Evolutionary conservation across 495 filamentous ascomycete genomes (phyloP).

Genomic region (Xylaria sp.): DNA sequence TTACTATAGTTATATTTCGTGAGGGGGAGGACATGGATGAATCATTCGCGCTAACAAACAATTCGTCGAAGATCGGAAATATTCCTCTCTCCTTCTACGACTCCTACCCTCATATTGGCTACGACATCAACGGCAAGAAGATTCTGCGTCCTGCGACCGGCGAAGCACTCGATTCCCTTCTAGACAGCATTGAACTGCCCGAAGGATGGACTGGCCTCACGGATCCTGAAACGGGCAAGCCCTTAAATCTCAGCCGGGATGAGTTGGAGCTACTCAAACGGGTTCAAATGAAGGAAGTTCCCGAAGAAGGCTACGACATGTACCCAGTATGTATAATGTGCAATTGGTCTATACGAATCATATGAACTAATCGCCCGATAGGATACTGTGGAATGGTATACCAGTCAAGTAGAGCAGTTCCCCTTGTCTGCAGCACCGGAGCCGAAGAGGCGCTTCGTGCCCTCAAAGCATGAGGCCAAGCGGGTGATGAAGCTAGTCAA

Average conservation of each 20-base stretch:
- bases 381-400: slow-evolving; percentile 92
- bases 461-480: slow-evolving; percentile 98
- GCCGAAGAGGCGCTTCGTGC: slow-evolving; percentile 92
- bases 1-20: background rate
- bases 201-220: slow-evolving; percentile 98
- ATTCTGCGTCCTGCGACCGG: slow-evolving; percentile 95
- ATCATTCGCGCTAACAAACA: slow-evolving; percentile 16
- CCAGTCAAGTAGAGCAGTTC: slow-evolving; percentile 88
- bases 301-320: slow-evolving; percentile 86
- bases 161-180: slow-evolving; percentile 88
- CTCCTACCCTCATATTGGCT: slow-evolving; percentile 96
- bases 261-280: slow-evolving; percentile 89
- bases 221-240: slow-evolving; percentile 90
- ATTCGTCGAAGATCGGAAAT: slow-evolving; percentile 69
- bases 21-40: background rate
- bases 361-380: slow-evolving; percentile 39
- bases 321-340: slow-evolving; percentile 66
- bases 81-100: slow-evolving; percentile 96
- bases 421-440: slow-evolving; percentile 93
- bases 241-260: slow-evolving; percentile 82
- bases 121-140: slow-evolving; percentile 98
- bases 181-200: slow-evolving; percentile 97
- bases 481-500: slow-evolving; percentile 97
- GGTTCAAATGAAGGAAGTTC: slow-evolving; percentile 88
- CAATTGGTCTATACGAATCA: background rate